Base-by-base conservation (phyloP, 2,329 filamentous ascomycete species). In the Aureobasidium zeae region DNA sequence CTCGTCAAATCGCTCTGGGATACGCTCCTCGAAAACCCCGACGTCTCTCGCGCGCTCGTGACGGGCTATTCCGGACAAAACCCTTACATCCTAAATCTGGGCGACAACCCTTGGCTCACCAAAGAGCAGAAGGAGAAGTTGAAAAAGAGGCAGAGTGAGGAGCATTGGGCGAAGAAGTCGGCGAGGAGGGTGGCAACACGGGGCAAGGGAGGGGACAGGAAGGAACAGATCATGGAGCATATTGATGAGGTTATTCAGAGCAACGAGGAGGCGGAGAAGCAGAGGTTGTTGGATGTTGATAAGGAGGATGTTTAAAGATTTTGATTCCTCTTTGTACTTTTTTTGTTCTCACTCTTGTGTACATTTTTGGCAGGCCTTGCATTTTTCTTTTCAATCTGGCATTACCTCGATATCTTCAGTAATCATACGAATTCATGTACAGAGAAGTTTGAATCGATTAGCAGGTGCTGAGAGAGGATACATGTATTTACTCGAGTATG, bases 61-160 rank as follows among this genome's bases (percentile, higher is more conserved):
- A 39, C 45, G 11, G 45, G 48, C 26, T 50, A 48, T 32, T 36
- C 32, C 11, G 29, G 30, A 3, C 48, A 48, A 31, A 50, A 50
- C 19, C 48, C 48, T 9, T 50, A 46, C 43, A 19, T 46, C 8
- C 32, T 45, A 13, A 31, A 16, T 20, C 38, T 38, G 33, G 43
- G 43, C 15, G 32, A 45, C 21, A 45, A 45, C 43, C 32, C 33
- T 4, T 45, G 43, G 43, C 34, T 37, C 22, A 36, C 32, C n/a
- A 45, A 37, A 25, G 33, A 37, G 13, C 43, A 36, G 25, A 37
- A 37, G n/a, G 43, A 45, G 11, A 45, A 34, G 16, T 10, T 43
- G 2, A n/a, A 26, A 7, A 13, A 34, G 19, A 25, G 43, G 7
- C 26, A 37, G 5, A 45, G 32, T 16, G 26, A 45, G 7, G 43